Percentiles rank a stretch among this genome's conserved stretches.
Evolutionary conservation across 2,329 filamentous ascomycete genomes (phyloP).

Genomic region (Stagonosporopsis rhizophila): DNA sequence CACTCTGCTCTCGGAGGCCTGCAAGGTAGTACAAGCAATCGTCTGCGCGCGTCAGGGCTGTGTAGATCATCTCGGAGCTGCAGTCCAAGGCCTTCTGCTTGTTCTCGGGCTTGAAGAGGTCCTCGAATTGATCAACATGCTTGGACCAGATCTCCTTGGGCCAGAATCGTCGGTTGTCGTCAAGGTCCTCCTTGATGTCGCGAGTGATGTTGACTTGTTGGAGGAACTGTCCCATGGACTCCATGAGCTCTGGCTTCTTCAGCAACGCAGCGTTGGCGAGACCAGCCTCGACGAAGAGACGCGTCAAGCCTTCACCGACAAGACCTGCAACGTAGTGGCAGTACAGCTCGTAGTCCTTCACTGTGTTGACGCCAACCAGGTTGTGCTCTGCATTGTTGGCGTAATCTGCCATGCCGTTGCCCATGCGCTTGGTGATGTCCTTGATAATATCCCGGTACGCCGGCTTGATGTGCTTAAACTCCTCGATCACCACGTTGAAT

Average conservation of each 20-base stretch:
- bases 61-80: constrained; percentile 92
- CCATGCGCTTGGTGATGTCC: constrained; percentile 94
- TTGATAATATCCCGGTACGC: constrained; percentile 86
- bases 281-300: constrained; percentile 84
- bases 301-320: constrained; percentile 92
- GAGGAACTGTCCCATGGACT: constrained; percentile 96
- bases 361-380: constrained; percentile 77
- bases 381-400: constrained; percentile 83
- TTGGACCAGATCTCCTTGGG: constrained; percentile 97
- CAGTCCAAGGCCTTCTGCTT: constrained; percentile 80
- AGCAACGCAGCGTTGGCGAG: constrained; percentile 87
- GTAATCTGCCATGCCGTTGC: constrained; percentile 98
- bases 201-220: constrained; percentile 99
- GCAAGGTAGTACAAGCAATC: constrained; percentile 99
- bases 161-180: constrained; percentile 90
- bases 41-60: constrained; percentile 83
- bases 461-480: constrained; percentile 88
- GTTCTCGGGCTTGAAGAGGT: constrained; percentile 85
- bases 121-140: constrained; percentile 87
- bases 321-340: constrained; percentile 98
- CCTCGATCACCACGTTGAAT: constrained; percentile 84
- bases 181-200: constrained; percentile 87
- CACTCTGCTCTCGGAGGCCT: constrained; percentile 90
- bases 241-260: constrained; percentile 79
- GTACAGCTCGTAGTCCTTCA: constrained; percentile 93